Evolutionary conservation across 169 alveolate species (phyloP).

Genomic region (Plasmodium berghei): DNA sequence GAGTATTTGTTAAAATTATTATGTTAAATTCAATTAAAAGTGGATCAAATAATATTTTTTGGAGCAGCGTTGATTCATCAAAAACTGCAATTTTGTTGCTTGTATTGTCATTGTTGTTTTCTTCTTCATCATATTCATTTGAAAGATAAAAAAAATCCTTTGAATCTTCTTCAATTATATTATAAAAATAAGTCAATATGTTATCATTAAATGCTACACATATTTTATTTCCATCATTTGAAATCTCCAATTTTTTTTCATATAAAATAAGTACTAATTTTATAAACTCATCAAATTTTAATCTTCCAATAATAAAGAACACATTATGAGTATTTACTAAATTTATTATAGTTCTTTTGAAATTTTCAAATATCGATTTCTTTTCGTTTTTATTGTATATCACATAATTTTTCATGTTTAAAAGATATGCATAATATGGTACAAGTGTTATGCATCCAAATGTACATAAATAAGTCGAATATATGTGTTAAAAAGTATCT

Average conservation of each 20-base stretch:
- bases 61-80: conserved; percentile 49
- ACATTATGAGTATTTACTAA: conserved; percentile 42
- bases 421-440: not conserved
- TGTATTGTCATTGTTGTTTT: not conserved
- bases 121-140: conserved; percentile 15
- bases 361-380: conserved; percentile 57
- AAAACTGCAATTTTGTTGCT: conserved; percentile 16
- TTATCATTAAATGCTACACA: conserved; percentile 49
- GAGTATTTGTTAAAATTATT: conserved; percentile 78
- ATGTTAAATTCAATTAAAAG: conserved; percentile 83
- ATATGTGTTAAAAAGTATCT: too few relatives aligned
- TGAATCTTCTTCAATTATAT: conserved; percentile 29
- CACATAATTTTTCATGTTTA: conserved; percentile 44
- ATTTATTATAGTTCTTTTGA: conserved; percentile 33
- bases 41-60: conserved; percentile 79
- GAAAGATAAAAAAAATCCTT: conserved; percentile 27
- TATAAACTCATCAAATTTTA: conserved; percentile 58
- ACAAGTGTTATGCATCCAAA: too few relatives aligned
- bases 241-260: conserved; percentile 65
- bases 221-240: conserved; percentile 53
- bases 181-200: conserved; percentile 12
- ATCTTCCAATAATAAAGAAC: conserved; percentile 44
- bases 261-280: conserved; percentile 32
- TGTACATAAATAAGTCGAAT: too few relatives aligned
- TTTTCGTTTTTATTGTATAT: conserved; percentile 48